Conservation (phyloP, 2,329 filamentous ascomycete genomes). For the Monilinia aucupariae region DNA sequence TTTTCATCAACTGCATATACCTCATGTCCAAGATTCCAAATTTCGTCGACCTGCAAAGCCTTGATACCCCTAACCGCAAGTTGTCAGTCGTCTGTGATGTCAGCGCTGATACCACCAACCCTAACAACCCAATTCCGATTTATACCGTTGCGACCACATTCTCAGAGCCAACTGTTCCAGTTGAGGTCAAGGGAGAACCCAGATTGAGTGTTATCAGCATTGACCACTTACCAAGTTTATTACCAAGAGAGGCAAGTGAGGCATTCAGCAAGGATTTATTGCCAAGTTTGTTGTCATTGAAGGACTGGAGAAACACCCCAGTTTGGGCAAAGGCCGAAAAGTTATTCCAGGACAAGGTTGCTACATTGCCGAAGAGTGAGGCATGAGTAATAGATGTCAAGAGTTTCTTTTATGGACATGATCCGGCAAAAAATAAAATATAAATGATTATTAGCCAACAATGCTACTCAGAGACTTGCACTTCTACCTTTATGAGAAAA, state of each 20-base stretch:
- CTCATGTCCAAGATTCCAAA: conserved; percentile 71
- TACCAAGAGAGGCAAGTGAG: conserved; percentile 83
- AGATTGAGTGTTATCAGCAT: conserved; percentile 77
- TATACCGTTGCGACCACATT: conserved; percentile 85
- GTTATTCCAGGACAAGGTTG: conserved; percentile 77
- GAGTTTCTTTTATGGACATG: not conserved
- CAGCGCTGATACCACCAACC: conserved; percentile 67
- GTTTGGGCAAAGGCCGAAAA: conserved; percentile 87
- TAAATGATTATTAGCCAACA: not conserved
- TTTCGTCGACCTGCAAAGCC: conserved; percentile 68
- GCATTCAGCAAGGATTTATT: conserved; percentile 75
- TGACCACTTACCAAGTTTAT: conserved; percentile 75
- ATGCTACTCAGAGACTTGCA: not conserved
- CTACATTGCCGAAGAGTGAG: conserved; percentile 50
- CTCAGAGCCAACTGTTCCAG: conserved; percentile 75
- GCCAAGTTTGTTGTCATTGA: conserved; percentile 70
- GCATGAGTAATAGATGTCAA: conserved; percentile 10
- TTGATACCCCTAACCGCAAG: conserved; percentile 63
- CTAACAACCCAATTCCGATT: conserved; percentile 65
- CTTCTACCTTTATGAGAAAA: not conserved
- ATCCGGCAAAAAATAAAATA: not conserved
- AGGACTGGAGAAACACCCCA: conserved; percentile 63
- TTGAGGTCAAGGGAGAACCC: conserved; percentile 51
- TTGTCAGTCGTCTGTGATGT: conserved; percentile 80
- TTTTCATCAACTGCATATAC: conserved; percentile 89